Evolutionary conservation across 371 early-diverging fungal genomes (phyloP), one percentile per base, ranked within the genome.

Genomic region (Furculomyces boomerangus): DNA sequence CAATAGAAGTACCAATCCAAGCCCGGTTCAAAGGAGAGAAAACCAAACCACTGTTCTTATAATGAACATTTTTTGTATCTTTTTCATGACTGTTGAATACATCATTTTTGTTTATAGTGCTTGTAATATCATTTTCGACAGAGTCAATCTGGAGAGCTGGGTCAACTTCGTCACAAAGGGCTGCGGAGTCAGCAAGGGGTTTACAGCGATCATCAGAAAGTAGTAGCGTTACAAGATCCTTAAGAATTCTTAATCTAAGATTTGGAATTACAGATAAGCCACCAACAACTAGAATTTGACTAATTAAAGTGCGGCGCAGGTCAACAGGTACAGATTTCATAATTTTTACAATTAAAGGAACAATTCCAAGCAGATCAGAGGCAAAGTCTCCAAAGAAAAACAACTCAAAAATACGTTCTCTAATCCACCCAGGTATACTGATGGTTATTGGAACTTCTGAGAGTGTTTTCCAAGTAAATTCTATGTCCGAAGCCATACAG

Each of bases 371-470:
- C 24, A 51, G 35, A 58, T 60, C 60, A 31, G 79, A 74, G 35
- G 84, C 82, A 35, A 79, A 80, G 60, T 88, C 85, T 0, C 90
- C 90, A 30, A 80, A 80, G 68, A 90, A 84, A 30, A 91, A 57
- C 0, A 86, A 76, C 54, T 90, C 93, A 2, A 76, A 75, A 0
- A 87, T 78, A 29, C 86, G 77, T 58, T 86, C 91, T 1, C 89
- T 76, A 24, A 93, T 72, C 92, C 92, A 93, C 0, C 85, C 83
- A 16, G 93, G 93, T 20, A 93, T 67, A 27, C 61, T 61, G 51
- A 86, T 5, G 2, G 30, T 41, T 0, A 43, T n/a, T 35, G 8
- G 2, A 18, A 22, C 8, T 3, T 26, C 24, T 14, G 10, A 31
- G 3, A 18, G 3, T 30, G 18, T 3, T 32, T 16, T 32, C 52